Evolutionary conservation across 805 yeast genomes (phyloP).

Genomic region (Starmerella kuoi): DNA sequence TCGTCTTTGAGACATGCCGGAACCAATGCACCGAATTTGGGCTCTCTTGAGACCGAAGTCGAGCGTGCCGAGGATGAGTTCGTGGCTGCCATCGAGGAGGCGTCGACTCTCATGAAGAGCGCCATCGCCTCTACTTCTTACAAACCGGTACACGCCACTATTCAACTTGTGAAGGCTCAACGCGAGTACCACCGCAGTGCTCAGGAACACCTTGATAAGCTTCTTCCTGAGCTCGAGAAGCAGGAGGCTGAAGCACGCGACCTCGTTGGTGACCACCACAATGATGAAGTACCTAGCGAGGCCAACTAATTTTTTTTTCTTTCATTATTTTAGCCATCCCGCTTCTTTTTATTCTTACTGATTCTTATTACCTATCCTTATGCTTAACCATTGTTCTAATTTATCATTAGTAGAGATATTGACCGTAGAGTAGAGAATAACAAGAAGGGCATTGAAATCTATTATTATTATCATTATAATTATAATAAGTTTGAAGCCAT

Average conservation of each 20-base stretch:
- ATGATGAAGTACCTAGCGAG: neutral
- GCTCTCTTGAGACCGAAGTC: constrained; percentile 60
- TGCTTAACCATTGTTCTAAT: too few species aligned
- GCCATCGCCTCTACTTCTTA: constrained; percentile 49
- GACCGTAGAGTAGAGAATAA: too few species aligned
- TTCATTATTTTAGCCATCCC: too few species aligned
- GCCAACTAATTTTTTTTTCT: neutral
- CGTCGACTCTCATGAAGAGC: constrained; percentile 69
- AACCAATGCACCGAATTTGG: constrained; percentile 53
- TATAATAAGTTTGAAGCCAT: too few species aligned
- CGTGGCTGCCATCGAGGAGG: constrained; percentile 81
- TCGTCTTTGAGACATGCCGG: constrained; percentile 30
- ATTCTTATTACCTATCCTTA: too few species aligned
- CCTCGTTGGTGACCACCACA: constrained; percentile 3
- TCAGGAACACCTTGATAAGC: constrained; percentile 48
- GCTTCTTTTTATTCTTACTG: too few species aligned
- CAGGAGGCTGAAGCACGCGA: constrained; percentile 18
- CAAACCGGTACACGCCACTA: constrained; percentile 52
- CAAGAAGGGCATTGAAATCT: too few species aligned
- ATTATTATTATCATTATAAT: too few species aligned
- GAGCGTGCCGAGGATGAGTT: constrained; percentile 78
- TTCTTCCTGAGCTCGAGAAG: constrained; percentile 51
- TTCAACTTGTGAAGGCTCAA: constrained; percentile 65
- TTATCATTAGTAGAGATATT: too few species aligned
- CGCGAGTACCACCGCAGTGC: constrained; percentile 71